A percentile compares a stretch with the other conserved stretches of the same genome.
These are phyloP conservation scores for Ascosphaera pollenicola DNA, from an alignment of 2,329 filamentous ascomycete genomes.

Conservation along the genomic window DNA sequence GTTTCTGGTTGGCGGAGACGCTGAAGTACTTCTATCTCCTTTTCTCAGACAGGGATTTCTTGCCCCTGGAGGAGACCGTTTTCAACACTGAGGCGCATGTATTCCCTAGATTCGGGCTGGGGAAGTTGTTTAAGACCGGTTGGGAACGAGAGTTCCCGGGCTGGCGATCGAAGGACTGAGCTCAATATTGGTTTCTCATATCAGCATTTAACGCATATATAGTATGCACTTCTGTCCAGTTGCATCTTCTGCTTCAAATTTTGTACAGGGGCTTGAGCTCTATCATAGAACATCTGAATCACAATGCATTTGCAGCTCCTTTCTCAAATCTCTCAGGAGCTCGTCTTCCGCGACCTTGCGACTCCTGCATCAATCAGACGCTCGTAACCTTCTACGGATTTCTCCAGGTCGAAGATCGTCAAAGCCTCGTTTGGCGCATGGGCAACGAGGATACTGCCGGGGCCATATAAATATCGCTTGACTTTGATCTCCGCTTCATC, in stretches of 20 bases:
- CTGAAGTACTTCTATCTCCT: conserved; percentile 95
- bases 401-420: conserved; percentile 51
- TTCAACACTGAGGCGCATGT: conserved; percentile 94
- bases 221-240: not conserved
- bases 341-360: not conserved
- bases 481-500: conserved; percentile 8
- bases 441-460: conserved; percentile 58
- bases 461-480: conserved; percentile 38
- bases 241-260: no score
- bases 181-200: not conserved
- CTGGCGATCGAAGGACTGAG: not conserved
- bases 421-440: conserved; percentile 69
- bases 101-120: conserved; percentile 68
- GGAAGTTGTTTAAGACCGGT: conserved; percentile 18
- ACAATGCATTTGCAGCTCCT: no score
- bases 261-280: no score
- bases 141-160: conserved; percentile 11
- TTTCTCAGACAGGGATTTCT: conserved; percentile 61
- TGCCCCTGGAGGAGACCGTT: conserved; percentile 70
- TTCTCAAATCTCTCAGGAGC: no score
- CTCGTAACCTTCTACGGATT: conserved; percentile 60
- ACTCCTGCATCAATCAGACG: conserved; percentile 32
- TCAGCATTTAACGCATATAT: not conserved
- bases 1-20: conserved; percentile 96
- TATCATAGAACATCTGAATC: no score